These are phyloP conservation scores for Diaporthe destruens DNA, from an alignment of 2,329 filamentous ascomycete species.

Conservation along the genomic window DNA sequence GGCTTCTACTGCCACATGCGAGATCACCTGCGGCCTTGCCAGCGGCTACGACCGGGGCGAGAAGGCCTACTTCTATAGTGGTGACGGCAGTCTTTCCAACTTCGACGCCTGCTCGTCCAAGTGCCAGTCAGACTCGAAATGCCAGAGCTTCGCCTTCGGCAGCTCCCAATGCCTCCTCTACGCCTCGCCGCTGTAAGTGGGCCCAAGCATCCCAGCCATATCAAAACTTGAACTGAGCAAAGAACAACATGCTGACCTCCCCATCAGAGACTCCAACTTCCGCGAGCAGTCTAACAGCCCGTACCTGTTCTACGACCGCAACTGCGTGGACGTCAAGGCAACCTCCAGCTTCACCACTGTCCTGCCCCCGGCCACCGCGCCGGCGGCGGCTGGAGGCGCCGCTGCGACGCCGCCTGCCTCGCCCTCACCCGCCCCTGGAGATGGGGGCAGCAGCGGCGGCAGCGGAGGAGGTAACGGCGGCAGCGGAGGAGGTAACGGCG, in stretches of 20 bases:
- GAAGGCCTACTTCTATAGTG: slow-evolving; percentile 39
- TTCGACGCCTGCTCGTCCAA: slow-evolving; percentile 36
- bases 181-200: slow-evolving; percentile 35
- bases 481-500: not conserved
- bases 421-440: not conserved
- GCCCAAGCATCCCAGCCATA: rapidly evolving
- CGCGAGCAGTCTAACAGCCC: slow-evolving; percentile 38
- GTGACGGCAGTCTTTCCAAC: slow-evolving; percentile 37
- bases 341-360: slow-evolving; percentile 36
- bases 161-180: slow-evolving; percentile 36
- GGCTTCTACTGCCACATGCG: slow-evolving; percentile 7
- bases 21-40: slow-evolving; percentile 35
- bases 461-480: not conserved
- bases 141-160: slow-evolving; percentile 39
- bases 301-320: slow-evolving; percentile 41
- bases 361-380: slow-evolving; percentile 18
- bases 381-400: not conserved
- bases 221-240: not conserved
- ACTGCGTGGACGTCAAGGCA: slow-evolving; percentile 36
- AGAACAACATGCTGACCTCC: not conserved
- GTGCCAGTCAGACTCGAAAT: slow-evolving; percentile 31
- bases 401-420: slow-evolving; percentile 1
- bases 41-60: slow-evolving; percentile 40
- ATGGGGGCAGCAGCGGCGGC: not conserved
- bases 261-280: slow-evolving; percentile 37